Evolutionary conservation across 2,329 filamentous ascomycete genomes (phyloP), one percentile per base, ranked within the genome.

Genomic region (Phyllosticta ampelicida): DNA sequence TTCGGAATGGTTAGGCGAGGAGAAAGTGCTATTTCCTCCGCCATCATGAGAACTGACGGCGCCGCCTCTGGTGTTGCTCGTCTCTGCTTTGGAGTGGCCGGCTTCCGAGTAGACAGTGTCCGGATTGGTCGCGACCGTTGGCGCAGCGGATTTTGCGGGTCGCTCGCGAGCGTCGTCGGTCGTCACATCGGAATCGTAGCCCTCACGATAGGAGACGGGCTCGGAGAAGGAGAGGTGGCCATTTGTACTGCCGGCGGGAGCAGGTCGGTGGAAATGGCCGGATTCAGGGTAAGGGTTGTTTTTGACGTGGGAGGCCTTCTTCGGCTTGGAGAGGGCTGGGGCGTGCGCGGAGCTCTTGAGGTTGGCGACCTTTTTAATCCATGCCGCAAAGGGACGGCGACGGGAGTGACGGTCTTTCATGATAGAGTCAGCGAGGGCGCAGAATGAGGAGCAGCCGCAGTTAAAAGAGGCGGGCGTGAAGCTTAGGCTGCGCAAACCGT

Each of bases 251-350:
- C 79, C 60, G 18, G 61, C 77, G 2, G 82, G 84, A 77, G 77
- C 68, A n/a, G 57, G 57, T 79, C 81, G 59, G 76, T 77, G 65
- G 75, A 76, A 61, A 67, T 80, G 80, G 60, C 87, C 88, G 2
- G 90, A 95, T 65, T 92, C 81, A 9, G 89, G 89, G 68, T 96
- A 96, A n/a, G 91, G 91, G 69, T 92, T 92, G 77, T 96, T 95
- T 71, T 86, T 86, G 67, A 84, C 83, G 54, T 78, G 75, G 49
- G 66, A 66, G 63, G 59, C 68, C 65, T 77, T 75, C 68, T 76
- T 77, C 53, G 65, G 68, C 60, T 64, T 68, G 62, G 62, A 66
- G 62, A 70, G 70, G 56, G 72, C 68, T 16, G 77, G 73, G 61
- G 83, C 79, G 62, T 81, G 83, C 29, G 85, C 87, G 1, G 85